Conservation (phyloP, 768 basidiomycete species). For the Lactarius psammicola region DNA sequence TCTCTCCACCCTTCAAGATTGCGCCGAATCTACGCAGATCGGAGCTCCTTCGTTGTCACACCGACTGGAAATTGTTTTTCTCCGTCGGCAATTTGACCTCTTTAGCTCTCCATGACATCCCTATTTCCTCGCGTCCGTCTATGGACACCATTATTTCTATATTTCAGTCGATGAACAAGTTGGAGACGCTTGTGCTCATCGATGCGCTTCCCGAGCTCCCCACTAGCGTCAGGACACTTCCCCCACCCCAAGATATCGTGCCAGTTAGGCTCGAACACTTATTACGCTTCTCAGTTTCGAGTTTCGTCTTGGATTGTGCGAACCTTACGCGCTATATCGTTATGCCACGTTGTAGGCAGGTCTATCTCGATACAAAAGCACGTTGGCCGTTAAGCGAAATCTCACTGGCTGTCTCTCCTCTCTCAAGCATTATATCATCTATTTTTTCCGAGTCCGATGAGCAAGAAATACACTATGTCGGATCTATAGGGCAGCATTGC, state of each 20-base stretch:
- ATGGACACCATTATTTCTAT: slow-evolving; percentile 11
- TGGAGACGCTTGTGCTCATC: slow-evolving; percentile 12
- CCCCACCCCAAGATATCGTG: not conserved
- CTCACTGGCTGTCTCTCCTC: slow-evolving; percentile 8
- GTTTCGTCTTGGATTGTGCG: slow-evolving; percentile 19
- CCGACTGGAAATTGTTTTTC: slow-evolving; percentile 15
- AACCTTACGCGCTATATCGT: slow-evolving; percentile 13
- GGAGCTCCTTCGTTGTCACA: slow-evolving; percentile 7
- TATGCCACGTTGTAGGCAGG: slow-evolving; percentile 13
- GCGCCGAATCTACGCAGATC: slow-evolving; percentile 17
- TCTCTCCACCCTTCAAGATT: slow-evolving; percentile 5
- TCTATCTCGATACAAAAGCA: not conserved
- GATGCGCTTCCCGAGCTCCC: slow-evolving; percentile 16
- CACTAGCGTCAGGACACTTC: slow-evolving; percentile 2
- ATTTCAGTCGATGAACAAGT: slow-evolving; percentile 12
- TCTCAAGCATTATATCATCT: slow-evolving; percentile 16
- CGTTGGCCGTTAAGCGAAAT: slow-evolving; percentile 6
- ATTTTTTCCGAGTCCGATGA: slow-evolving; percentile 8
- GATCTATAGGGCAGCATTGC: not conserved
- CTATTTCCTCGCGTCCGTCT: not conserved
- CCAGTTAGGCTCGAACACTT: slow-evolving; percentile 12
- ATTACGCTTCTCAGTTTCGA: not conserved
- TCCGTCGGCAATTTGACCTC: slow-evolving; percentile 16
- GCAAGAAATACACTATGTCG: slow-evolving; percentile 8
- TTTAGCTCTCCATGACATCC: slow-evolving; percentile 9